Percentiles rank a stretch among this genome's conserved stretches.
These are phyloP conservation scores for Hyphopichia wangnamkhiaoensis DNA, from an alignment of 1,139 yeast species.

Conservation along the genomic window DNA sequence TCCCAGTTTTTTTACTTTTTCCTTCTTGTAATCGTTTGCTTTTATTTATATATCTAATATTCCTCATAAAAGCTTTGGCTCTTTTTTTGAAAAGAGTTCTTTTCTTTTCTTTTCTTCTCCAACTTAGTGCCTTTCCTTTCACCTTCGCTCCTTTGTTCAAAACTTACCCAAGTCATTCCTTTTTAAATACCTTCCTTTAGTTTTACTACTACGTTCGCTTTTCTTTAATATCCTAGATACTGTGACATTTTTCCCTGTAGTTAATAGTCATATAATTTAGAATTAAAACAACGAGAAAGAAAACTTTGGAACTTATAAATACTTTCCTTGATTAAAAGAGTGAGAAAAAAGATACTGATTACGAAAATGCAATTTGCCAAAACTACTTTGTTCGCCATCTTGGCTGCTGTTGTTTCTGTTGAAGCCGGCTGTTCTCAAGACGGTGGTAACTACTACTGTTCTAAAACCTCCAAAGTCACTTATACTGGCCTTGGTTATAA, in stretches of 20 bases:
- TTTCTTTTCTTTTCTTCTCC: background rate
- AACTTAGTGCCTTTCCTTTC: background rate
- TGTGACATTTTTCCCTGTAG: no score
- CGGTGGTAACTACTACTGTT: conserved; percentile 84
- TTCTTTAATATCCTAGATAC: no score
- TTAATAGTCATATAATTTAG: no score
- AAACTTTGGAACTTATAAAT: no score
- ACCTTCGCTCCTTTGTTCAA: background rate
- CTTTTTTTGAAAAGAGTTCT: no score
- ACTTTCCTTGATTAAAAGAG: no score
- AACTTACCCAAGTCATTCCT: conserved; percentile 8
- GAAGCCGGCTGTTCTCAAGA: conserved; percentile 41
- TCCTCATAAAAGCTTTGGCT: no score
- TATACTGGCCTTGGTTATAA: conserved; percentile 70
- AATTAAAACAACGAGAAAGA: no score
- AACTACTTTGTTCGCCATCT: conserved; percentile 13
- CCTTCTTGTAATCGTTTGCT: background rate
- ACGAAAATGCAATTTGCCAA: conserved; percentile 14
- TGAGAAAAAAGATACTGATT: background rate
- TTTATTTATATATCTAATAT: conserved; percentile 1
- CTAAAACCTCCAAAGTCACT: conserved; percentile 62
- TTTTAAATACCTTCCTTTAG: no score
- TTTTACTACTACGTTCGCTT: background rate
- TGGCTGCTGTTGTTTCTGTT: conserved; percentile 7
- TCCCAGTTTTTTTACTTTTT: background rate